phyloP scores from a whole-genome alignment of 129 eudicot species.

The Helianthus tuberosus region DNA sequence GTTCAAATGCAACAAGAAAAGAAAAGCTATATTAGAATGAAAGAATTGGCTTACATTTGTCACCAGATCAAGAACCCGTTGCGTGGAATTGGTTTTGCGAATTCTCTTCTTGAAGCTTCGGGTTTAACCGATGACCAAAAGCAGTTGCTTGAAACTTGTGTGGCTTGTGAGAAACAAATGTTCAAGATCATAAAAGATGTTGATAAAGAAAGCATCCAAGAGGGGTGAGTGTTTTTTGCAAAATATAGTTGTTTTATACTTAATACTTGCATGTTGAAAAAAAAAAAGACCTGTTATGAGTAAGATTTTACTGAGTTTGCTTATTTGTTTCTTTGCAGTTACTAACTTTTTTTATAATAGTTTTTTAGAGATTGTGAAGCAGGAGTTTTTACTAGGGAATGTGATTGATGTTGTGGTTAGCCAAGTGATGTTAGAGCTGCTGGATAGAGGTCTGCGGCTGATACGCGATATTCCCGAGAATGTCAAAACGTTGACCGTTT shows the following conservation, averaged over 20 bases:
- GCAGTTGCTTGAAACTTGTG: slow-evolving; percentile 66
- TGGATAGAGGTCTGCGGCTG: slow-evolving; percentile 75
- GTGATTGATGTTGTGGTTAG: slow-evolving; percentile 82
- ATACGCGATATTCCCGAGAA: slow-evolving; percentile 84
- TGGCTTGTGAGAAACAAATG: slow-evolving; percentile 84
- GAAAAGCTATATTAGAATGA: slow-evolving; percentile 53
- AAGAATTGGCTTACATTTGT: slow-evolving; percentile 76
- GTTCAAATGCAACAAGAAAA: slow-evolving; percentile 72
- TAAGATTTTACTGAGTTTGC: not conserved
- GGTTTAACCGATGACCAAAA: slow-evolving; percentile 68
- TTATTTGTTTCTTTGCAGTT: slow-evolving; percentile 6
- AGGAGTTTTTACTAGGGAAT: slow-evolving; percentile 70
- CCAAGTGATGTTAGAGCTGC: slow-evolving; percentile 71
- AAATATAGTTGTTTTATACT: not conserved
- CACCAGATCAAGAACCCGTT: slow-evolving; percentile 75
- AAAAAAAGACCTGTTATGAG: no score
- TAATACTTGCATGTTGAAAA: no score
- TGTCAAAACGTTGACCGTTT: slow-evolving; percentile 60
- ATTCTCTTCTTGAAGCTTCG: slow-evolving; percentile 66
- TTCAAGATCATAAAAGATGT: slow-evolving; percentile 69
- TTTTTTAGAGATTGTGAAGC: slow-evolving; percentile 72
- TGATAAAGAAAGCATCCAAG: slow-evolving; percentile 69
- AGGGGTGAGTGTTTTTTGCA: slow-evolving; percentile 54
- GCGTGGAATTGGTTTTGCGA: slow-evolving; percentile 68
- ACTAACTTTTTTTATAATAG: slow-evolving; percentile 35